phyloP scores from a whole-genome alignment of 2,329 filamentous ascomycete species.

The Diaporthe helianthi region DNA sequence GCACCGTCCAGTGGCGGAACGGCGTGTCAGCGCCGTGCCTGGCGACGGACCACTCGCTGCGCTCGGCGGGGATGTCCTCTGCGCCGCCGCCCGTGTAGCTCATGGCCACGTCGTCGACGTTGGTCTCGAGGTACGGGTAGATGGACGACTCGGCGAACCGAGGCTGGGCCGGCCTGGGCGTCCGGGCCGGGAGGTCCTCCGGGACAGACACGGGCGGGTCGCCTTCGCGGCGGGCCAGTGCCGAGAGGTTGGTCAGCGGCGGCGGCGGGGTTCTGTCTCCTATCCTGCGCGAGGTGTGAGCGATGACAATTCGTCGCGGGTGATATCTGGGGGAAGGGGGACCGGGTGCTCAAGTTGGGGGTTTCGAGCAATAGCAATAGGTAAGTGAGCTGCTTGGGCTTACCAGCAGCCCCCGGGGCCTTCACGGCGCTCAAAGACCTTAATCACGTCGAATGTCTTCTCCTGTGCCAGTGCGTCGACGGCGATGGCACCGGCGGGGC shows the following conservation, averaged over 20 bases:
- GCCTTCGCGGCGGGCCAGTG: constrained; percentile 56
- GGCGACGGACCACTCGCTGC: constrained; percentile 49
- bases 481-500: constrained; percentile 63
- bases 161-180: constrained; percentile 49
- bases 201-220: constrained; percentile 58
- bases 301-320: too few species aligned
- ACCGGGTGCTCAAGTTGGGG: too few species aligned
- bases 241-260: constrained; percentile 52
- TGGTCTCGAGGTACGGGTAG: constrained; percentile 59
- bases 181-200: constrained; percentile 52
- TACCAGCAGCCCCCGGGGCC: constrained; percentile 64
- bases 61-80: constrained; percentile 55
- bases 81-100: constrained; percentile 54
- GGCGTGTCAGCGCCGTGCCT: constrained; percentile 64
- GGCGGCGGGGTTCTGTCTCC: constrained; percentile 48
- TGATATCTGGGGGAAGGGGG: background rate
- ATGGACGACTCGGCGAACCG: constrained; percentile 65
- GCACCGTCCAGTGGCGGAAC: constrained; percentile 66
- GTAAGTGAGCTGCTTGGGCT: constrained; percentile 32
- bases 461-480: constrained; percentile 64
- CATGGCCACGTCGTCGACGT: constrained; percentile 67
- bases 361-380: too few species aligned
- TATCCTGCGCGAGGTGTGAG: constrained; percentile 47
- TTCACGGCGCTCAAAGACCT: constrained; percentile 65
- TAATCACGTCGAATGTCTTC: constrained; percentile 59